A percentile compares a stretch with the other conserved stretches of the same genome.
Evolutionary conservation across 2,329 filamentous ascomycete species (phyloP).

Genomic region (Sporothrix inflata): DNA sequence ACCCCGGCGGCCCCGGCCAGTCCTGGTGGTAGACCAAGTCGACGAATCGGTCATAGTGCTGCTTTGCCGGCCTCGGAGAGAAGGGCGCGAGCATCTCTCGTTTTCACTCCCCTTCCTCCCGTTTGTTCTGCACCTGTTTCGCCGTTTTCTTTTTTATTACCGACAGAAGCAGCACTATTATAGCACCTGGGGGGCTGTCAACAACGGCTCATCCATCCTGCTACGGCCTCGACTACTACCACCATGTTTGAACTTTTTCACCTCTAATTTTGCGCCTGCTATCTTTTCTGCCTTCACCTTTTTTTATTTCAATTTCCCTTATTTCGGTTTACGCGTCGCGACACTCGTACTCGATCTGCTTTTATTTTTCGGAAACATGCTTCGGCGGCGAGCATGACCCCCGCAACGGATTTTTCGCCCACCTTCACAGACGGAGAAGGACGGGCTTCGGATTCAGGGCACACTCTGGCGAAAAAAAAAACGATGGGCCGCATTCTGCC

Average conservation of each 20-base stretch:
- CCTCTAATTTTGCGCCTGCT: constrained; percentile 34
- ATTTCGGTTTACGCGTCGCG: constrained; percentile 19
- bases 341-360: constrained; percentile 30
- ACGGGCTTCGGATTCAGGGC: constrained; percentile 43
- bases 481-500: constrained; percentile 42
- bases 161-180: constrained; percentile 17
- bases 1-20: constrained; percentile 66
- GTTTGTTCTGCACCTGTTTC: constrained; percentile 28
- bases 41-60: constrained; percentile 16
- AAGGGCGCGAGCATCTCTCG: neutral
- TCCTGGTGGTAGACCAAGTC: constrained; percentile 64
- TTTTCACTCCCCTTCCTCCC: neutral
- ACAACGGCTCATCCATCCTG: neutral
- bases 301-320: constrained; percentile 22
- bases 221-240: neutral
- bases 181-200: neutral
- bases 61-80: neutral
- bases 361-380: constrained; percentile 37
- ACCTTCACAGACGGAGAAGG: constrained; percentile 39
- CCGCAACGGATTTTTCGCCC: constrained; percentile 35
- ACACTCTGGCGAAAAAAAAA: constrained; percentile 39
- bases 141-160: constrained; percentile 16
- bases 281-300: constrained; percentile 3
- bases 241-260: constrained; percentile 31
- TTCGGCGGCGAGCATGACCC: constrained; percentile 46